These are phyloP conservation scores for Pythium aristosporum DNA, from an alignment of 352 stramenopile species.

Conservation along the genomic window DNA sequence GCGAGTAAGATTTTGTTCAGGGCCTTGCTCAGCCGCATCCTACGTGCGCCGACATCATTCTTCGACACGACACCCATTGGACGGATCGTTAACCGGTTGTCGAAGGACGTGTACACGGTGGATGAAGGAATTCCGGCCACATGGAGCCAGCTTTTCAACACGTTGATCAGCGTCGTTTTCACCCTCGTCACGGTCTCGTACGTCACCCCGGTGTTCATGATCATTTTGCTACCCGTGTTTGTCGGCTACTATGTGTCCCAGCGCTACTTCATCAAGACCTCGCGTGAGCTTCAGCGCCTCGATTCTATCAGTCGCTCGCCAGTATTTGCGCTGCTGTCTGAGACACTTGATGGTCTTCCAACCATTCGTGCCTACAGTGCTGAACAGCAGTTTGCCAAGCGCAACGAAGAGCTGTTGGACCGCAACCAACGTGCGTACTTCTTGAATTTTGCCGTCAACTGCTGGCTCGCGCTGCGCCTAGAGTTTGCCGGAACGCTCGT, in stretches of 20 bases:
- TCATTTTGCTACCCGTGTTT: slow-evolving; percentile 70
- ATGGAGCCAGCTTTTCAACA: slow-evolving; percentile 71
- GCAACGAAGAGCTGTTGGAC: slow-evolving; percentile 58
- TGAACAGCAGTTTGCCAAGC: slow-evolving; percentile 49
- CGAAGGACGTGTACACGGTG: slow-evolving; percentile 78
- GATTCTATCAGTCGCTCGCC: slow-evolving; percentile 93
- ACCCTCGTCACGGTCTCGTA: slow-evolving; percentile 70
- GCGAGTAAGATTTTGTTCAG: slow-evolving; percentile 64
- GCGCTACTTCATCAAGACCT: slow-evolving; percentile 93
- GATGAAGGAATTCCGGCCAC: slow-evolving; percentile 70
- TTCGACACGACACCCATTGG: slow-evolving; percentile 83
- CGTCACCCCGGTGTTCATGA: slow-evolving; percentile 68
- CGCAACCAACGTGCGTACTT: slow-evolving; percentile 75
- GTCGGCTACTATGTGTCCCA: slow-evolving; percentile 68
- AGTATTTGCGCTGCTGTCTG: slow-evolving; percentile 94
- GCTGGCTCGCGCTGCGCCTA: slow-evolving; percentile 73
- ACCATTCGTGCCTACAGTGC: slow-evolving; percentile 90
- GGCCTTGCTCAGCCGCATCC: slow-evolving; percentile 51
- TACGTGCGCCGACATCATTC: slow-evolving; percentile 73
- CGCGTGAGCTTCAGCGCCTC: slow-evolving; percentile 93
- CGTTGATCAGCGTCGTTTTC: slow-evolving; percentile 62
- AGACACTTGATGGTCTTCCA: slow-evolving; percentile 93
- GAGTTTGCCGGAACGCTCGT: slow-evolving; percentile 73
- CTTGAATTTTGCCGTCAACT: slow-evolving; percentile 71
- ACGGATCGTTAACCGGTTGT: slow-evolving; percentile 78